phyloP scores from a whole-genome alignment of 352 stramenopile species.

The Vaucheria bursata region DNA sequence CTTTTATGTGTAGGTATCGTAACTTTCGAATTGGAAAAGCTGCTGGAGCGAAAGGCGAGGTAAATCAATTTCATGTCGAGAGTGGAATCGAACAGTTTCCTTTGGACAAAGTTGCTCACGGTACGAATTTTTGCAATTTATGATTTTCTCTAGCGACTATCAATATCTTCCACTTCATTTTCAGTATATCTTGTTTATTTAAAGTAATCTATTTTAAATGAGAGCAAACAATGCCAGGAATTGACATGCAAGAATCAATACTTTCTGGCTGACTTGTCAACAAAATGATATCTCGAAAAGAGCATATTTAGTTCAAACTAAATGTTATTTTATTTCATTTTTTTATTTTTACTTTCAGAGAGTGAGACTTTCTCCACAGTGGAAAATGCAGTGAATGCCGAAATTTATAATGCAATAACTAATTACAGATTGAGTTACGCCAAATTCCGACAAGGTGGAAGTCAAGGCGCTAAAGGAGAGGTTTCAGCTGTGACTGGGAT shows the following conservation, averaged over 20 bases:
- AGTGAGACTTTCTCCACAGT: conserved; percentile 6
- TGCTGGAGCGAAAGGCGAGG: conserved; percentile 39
- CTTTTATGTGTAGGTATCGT: conserved; percentile 15
- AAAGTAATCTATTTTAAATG: not conserved
- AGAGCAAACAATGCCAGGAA: not conserved
- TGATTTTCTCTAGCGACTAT: not conserved
- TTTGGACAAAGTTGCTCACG: not conserved
- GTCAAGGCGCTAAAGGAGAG: conserved; percentile 40
- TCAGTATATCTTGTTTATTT: not conserved
- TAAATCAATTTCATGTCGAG: conserved; percentile 45
- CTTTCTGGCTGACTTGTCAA: not conserved
- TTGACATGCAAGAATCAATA: not conserved
- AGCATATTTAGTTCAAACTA: not conserved
- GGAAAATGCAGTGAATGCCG: not conserved
- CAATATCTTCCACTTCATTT: not conserved
- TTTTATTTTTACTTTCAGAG: not conserved
- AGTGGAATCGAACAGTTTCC: conserved; percentile 9
- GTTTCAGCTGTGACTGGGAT: conserved; percentile 33
- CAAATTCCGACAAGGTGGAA: conserved; percentile 36
- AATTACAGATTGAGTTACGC: conserved; percentile 37
- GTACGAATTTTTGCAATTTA: not conserved
- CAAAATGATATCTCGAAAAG: not conserved
- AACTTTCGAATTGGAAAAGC: conserved; percentile 32
- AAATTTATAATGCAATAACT: conserved; percentile 42
- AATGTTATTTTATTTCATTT: not conserved